phyloP scores from a whole-genome alignment of 768 basidiomycete species.

The Tulasnella sp. region DNA sequence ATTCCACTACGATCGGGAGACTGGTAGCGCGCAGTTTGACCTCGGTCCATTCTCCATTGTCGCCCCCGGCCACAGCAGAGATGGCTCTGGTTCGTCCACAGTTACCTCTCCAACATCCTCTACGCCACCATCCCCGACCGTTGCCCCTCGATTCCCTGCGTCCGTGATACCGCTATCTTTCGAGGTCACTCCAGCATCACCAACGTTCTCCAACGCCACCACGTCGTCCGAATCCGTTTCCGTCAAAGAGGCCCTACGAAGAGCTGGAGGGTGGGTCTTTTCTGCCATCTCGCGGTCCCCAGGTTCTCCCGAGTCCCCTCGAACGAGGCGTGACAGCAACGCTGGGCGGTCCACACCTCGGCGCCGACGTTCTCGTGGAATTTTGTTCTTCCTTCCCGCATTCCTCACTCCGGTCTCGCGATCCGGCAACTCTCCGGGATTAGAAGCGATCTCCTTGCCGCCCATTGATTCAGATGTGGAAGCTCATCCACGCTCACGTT shows the following conservation, averaged over 20 bases:
- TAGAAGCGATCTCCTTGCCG: constrained; percentile 2
- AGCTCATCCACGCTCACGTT: not conserved
- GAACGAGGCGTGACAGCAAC: no score
- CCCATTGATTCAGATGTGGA: not conserved
- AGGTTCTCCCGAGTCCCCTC: no score
- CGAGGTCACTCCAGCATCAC: constrained; percentile 44
- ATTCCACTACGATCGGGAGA: constrained; percentile 47
- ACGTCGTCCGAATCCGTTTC: constrained; percentile 34
- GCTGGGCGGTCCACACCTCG: constrained; percentile 34
- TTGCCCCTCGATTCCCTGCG: constrained; percentile 37
- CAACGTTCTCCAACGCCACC: constrained; percentile 32
- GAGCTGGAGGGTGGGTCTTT: constrained; percentile 45
- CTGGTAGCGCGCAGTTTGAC: constrained; percentile 56
- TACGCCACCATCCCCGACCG: constrained; percentile 38
- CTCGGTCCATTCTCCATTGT: constrained; percentile 44
- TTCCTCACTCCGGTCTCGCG: constrained; percentile 43
- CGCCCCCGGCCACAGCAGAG: constrained; percentile 9
- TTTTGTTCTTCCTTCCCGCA: constrained; percentile 72
- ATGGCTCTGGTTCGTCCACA: constrained; percentile 12
- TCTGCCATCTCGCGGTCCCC: constrained; percentile 6
- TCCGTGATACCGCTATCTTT: constrained; percentile 45
- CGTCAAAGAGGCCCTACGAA: constrained; percentile 38
- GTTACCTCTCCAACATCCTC: constrained; percentile 37
- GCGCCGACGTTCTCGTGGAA: constrained; percentile 38
- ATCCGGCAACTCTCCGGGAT: not conserved